Conservation (phyloP, 1,139 yeast genomes). For the Suhomyces bribrorum region DNA sequence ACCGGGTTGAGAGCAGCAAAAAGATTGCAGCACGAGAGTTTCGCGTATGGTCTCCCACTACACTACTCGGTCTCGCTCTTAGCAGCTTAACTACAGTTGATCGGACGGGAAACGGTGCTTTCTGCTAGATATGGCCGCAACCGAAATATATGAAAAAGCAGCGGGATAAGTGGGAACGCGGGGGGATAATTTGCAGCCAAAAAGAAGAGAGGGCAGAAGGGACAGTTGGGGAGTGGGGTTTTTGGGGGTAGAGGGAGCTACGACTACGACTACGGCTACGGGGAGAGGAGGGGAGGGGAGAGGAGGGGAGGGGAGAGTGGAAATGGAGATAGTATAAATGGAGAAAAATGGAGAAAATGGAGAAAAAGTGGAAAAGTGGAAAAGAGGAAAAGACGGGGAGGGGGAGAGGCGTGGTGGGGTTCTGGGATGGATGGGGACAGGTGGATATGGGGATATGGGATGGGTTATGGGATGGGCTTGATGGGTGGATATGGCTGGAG, state of each 20-base stretch:
- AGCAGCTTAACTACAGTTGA: constrained; percentile 51
- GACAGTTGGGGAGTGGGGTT: neutral
- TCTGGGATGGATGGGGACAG: neutral
- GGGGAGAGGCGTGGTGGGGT: neutral
- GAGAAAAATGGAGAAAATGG: neutral
- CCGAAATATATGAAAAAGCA: constrained; percentile 22
- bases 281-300: neutral
- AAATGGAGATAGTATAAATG: too few relatives aligned
- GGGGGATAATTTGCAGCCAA: neutral
- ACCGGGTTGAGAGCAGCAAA: constrained; percentile 12
- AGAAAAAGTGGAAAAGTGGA: neutral
- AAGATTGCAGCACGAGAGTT: constrained; percentile 55
- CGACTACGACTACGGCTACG: neutral
- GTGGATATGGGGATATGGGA: neutral
- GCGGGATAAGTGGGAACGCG: constrained; percentile 10
- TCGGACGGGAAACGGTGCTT: constrained; percentile 55
- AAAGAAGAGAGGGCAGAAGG: neutral
- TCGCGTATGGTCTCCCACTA: constrained; percentile 58
- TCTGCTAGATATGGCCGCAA: constrained; percentile 52
- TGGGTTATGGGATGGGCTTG: too few relatives aligned
- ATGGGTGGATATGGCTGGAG: neutral
- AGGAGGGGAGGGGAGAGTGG: neutral
- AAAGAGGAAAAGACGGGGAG: neutral
- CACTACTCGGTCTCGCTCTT: constrained; percentile 56
- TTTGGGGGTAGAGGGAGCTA: neutral